Conservation (phyloP, 2,329 filamentous ascomycete species). For the Boeremia exigua region DNA sequence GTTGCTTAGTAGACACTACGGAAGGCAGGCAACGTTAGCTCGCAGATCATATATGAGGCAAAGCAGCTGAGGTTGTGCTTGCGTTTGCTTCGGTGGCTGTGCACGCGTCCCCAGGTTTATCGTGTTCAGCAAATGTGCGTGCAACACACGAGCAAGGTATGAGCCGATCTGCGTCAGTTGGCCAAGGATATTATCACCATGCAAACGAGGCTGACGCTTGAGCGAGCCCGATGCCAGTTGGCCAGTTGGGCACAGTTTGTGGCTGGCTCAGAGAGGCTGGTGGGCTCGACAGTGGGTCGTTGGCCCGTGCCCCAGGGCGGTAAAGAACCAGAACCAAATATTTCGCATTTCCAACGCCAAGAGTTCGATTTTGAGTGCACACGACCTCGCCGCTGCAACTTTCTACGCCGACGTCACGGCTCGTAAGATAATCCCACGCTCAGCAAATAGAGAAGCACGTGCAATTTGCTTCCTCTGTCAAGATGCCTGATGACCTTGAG, state of each 20-base stretch:
- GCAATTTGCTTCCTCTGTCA: constrained; percentile 7
- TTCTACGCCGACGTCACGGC: constrained; percentile 15
- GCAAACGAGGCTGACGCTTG: constrained; percentile 25
- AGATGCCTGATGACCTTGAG: constrained; percentile 52
- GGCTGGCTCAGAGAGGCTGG: constrained; percentile 7
- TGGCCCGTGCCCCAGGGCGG: constrained; percentile 18
- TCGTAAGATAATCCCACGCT: neutral
- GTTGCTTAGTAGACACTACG: constrained; percentile 19
- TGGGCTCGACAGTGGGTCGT: constrained; percentile 11
- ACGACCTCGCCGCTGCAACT: constrained; percentile 32
- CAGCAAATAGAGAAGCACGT: neutral
- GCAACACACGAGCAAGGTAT: constrained; percentile 20
- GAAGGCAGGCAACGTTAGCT: constrained; percentile 20
- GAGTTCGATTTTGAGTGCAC: constrained; percentile 30
- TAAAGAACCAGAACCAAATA: constrained; percentile 3
- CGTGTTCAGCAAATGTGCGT: constrained; percentile 22
- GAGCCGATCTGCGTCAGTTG: constrained; percentile 21
- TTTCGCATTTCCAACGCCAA: constrained; percentile 14
- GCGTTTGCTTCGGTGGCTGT: constrained; percentile 36
- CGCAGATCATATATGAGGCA: constrained; percentile 28
- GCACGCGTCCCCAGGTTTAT: constrained; percentile 29
- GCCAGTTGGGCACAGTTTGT: constrained; percentile 16
- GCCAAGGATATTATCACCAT: constrained; percentile 21
- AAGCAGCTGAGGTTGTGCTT: constrained; percentile 31
- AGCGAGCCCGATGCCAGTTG: constrained; percentile 6